These are phyloP conservation scores for Kwoniella heveanensis DNA, from an alignment of 768 basidiomycete genomes.

Conservation along the genomic window DNA sequence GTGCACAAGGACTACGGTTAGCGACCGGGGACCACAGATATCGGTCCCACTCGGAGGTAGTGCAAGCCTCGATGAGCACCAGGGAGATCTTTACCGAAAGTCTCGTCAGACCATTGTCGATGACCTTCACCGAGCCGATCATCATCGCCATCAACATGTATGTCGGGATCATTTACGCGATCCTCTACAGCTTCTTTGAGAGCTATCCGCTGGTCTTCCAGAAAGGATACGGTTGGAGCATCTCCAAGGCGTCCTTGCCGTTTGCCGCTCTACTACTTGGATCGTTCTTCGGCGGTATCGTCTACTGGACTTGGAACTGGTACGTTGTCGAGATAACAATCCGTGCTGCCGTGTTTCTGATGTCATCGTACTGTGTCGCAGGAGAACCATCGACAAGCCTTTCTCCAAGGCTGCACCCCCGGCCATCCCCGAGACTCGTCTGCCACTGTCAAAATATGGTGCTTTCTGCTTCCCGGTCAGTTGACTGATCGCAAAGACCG, in stretches of 20 bases:
- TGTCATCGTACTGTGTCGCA: neutral
- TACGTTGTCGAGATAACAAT: neutral
- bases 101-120: slow-evolving; percentile 25
- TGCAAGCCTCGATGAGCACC: slow-evolving; percentile 13
- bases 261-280: slow-evolving; percentile 47
- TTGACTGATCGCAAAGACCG: no score
- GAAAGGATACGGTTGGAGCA: slow-evolving; percentile 39
- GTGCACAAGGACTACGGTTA: slow-evolving; percentile 33
- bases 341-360: no score
- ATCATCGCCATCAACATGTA: slow-evolving; percentile 52
- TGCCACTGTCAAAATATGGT: slow-evolving; percentile 17
- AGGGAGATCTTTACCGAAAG: slow-evolving; percentile 19
- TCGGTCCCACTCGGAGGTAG: slow-evolving; percentile 27
- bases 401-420: neutral
- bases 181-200: slow-evolving; percentile 50
- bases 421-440: slow-evolving; percentile 20
- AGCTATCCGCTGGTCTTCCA: slow-evolving; percentile 51
- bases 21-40: slow-evolving; percentile 28
- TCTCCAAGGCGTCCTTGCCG: slow-evolving; percentile 35
- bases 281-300: slow-evolving; percentile 25
- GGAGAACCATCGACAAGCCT: slow-evolving; percentile 9
- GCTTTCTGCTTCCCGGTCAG: slow-evolving; percentile 32
- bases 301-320: slow-evolving; percentile 31
- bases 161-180: slow-evolving; percentile 46
- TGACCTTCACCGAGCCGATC: slow-evolving; percentile 50